Base-by-base conservation (phyloP, 108 stramenopile species). In the Pelagomonas calceolata region DNA sequence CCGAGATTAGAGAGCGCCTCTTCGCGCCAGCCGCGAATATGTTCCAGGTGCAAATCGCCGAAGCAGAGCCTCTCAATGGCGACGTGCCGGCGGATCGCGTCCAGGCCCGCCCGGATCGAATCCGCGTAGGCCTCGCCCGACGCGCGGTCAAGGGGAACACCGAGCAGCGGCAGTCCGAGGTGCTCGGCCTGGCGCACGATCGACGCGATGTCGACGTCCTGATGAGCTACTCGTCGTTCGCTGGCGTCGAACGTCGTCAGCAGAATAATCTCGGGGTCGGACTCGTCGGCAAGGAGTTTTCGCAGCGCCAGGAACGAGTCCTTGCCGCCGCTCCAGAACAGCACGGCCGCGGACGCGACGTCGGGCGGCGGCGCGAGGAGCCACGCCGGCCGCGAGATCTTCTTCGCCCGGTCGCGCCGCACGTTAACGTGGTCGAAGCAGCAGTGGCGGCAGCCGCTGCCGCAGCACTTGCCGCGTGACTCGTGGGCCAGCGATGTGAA, bases 1-100 rank as follows among this genome's bases (percentile, higher is more conserved):
- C 79, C 77, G 18, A 85, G 64, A 15, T 85, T 34, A 31, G 70
- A 44, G 4, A 92, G 64, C 36, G 76, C 70, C 17, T 78, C 74
- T 17, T 89, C 85, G 51, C 94, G 81, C 94, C 94, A 95, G 21
- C 74, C 74, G 14, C 88, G 84, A 32, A 95, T 86, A 43, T 92
- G 90, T 32, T 89, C 86, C n/a, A 95, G 79, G 80, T 95, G 92
- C 46, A 95, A 82, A 81, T 95, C 94, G 26, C 94, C 94, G 82
- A 93, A 93, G 15, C 82, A 89, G 35, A 93, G 71, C 31, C 85
- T 33, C 34, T 71, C 34, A 36, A 86, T 73, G 39, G 67, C 44
- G 4, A 33, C 36, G 30, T 65, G 67, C n/a, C n/a, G n/a, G n/a
- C n/a, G n/a, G 15, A 94, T 73, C 16, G 80, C 78, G 46, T 83